phyloP scores from a whole-genome alignment of 345 rosid genomes.

The Citrus mangshanensis region DNA sequence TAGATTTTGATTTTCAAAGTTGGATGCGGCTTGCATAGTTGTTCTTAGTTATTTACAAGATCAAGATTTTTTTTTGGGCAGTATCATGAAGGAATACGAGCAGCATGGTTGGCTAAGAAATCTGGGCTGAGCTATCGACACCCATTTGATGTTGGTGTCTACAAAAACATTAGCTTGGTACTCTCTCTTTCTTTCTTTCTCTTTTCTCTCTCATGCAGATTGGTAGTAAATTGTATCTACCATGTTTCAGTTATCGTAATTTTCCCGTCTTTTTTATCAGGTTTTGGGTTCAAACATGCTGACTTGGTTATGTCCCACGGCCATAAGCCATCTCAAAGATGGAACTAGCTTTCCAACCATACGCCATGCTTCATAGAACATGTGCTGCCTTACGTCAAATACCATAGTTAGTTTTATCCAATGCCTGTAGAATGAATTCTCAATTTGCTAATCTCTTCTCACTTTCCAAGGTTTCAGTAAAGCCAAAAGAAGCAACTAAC shows the following conservation, averaged over 20 bases:
- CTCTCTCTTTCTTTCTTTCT: slow-evolving; percentile 8
- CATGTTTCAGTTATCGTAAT: neutral
- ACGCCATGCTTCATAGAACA: slow-evolving; percentile 36
- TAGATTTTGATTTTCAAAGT: slow-evolving; percentile 13
- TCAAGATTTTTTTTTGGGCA: slow-evolving; percentile 18
- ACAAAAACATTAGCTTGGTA: slow-evolving; percentile 66
- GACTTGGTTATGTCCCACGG: slow-evolving; percentile 76
- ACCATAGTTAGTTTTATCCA: neutral
- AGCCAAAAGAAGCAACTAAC: neutral
- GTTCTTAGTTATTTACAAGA: slow-evolving; percentile 12
- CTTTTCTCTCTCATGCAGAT: neutral
- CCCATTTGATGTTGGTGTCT: slow-evolving; percentile 54
- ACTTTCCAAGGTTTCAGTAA: neutral
- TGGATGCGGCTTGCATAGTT: neutral
- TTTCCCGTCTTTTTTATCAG: slow-evolving; percentile 37
- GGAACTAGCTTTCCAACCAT: slow-evolving; percentile 51
- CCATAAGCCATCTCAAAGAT: slow-evolving; percentile 61
- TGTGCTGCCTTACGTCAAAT: neutral
- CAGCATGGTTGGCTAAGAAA: slow-evolving; percentile 79
- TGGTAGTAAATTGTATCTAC: neutral
- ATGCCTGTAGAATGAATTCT: neutral
- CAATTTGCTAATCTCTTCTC: neutral
- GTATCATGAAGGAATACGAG: slow-evolving; percentile 69
- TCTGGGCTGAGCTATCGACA: slow-evolving; percentile 75
- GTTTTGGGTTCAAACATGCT: slow-evolving; percentile 71